Conservation (phyloP, 1,139 yeast species). For the Magnusiomyces fungicola region DNA sequence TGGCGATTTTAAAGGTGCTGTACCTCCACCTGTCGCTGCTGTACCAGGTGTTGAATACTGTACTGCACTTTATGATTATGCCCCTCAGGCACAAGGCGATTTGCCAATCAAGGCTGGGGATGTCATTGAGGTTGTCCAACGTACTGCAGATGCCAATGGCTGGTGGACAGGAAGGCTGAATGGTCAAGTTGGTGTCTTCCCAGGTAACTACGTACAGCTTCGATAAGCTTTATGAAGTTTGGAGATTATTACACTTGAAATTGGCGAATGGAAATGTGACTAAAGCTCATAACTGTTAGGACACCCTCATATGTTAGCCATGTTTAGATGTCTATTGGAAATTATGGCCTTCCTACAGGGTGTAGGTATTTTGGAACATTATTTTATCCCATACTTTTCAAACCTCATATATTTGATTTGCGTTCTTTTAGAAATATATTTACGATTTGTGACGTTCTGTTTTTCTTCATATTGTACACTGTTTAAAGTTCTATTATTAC, state of each 20-base stretch:
- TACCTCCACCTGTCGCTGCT: constrained; percentile 26
- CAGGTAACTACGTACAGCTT: constrained; percentile 91
- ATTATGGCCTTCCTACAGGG: neutral
- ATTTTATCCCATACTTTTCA: neutral
- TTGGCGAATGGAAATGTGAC: too few relatives aligned
- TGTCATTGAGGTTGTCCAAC: constrained; percentile 70
- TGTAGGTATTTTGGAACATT: neutral
- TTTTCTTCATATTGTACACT: too few relatives aligned
- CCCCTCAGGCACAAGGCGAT: constrained; percentile 86
- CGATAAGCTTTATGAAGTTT: constrained; percentile 17
- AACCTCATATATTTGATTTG: too few relatives aligned
- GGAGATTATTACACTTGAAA: neutral
- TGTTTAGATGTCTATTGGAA: neutral
- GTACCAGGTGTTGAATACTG: constrained; percentile 46
- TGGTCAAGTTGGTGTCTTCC: constrained; percentile 86
- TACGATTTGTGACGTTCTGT: too few relatives aligned
- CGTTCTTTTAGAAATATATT: too few relatives aligned
- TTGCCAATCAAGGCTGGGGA: constrained; percentile 83
- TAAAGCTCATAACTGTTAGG: too few relatives aligned
- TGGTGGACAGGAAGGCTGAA: constrained; percentile 98
- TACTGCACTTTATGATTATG: constrained; percentile 69
- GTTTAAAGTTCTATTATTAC: neutral
- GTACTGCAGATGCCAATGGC: constrained; percentile 77
- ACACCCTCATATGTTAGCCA: neutral
- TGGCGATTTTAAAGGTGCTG: constrained; percentile 19